phyloP scores from a whole-genome alignment of 2,329 filamentous ascomycete species.

The Rhynchosporium graminicola region DNA sequence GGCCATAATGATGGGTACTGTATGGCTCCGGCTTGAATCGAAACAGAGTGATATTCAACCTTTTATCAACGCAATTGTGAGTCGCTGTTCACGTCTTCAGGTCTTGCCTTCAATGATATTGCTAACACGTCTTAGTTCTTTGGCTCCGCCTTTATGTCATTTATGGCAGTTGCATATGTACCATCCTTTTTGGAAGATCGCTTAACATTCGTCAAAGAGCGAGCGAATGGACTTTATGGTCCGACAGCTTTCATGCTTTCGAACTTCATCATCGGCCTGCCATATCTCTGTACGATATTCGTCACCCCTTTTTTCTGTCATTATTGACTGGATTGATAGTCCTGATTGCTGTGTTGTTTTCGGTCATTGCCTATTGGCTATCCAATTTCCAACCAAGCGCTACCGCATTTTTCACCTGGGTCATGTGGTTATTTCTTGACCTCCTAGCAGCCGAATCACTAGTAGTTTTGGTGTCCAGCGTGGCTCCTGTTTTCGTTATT shows the following conservation, averaged over 20 bases:
- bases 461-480: constrained; percentile 71
- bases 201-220: constrained; percentile 72
- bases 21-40: constrained; percentile 73
- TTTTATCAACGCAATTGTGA: constrained; percentile 75
- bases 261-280: constrained; percentile 81
- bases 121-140: constrained; percentile 53
- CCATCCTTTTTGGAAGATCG: constrained; percentile 81
- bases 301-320: not conserved
- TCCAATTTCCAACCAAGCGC: constrained; percentile 70
- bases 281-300: constrained; percentile 64
- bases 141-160: constrained; percentile 73
- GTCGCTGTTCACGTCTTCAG: constrained; percentile 25
- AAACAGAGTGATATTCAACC: constrained; percentile 75
- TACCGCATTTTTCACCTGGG: constrained; percentile 71
- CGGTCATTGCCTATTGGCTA: constrained; percentile 76
- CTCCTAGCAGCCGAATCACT: constrained; percentile 79
- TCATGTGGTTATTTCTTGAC: constrained; percentile 85
- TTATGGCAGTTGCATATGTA: constrained; percentile 84
- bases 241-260: constrained; percentile 70
- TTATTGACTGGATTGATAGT: constrained; percentile 45
- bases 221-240: constrained; percentile 78
- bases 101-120: not conserved
- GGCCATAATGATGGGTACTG: constrained; percentile 85
- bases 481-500: constrained; percentile 80
- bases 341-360: constrained; percentile 74